Evolutionary conservation across 1,139 yeast species (phyloP), one percentile per base, ranked within the genome.

Genomic region (Yamadazyma atmosphaerica): DNA sequence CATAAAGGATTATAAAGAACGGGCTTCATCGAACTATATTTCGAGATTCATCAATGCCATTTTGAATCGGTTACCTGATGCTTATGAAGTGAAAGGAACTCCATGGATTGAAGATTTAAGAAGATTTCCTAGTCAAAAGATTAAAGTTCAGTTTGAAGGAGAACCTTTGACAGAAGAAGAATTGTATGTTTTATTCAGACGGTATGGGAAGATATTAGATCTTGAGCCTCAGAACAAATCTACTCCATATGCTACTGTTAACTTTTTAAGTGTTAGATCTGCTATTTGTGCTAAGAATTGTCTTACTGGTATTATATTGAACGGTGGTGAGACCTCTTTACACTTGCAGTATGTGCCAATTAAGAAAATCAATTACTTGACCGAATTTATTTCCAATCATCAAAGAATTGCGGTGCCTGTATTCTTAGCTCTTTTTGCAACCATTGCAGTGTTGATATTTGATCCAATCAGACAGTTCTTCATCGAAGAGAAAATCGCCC

Each of bases 61-160:
- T 1, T 47, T 54, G 39, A 48, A 51, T 24, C 43, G 42, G 3
- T 59, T 54, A 72, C 81, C 61, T 58, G 63, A 45, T 54, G 45
- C 41, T 12, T 84, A 72, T 52, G 81, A 86, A 0, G 98, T 94
- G 1, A 83, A 84, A 49, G 98, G 98, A 42, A 73, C 79, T 0
- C 98, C 98, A 0, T 92, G 98, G 97, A 86, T 92, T 46, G 98
- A 92, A 61, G 98, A 92, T 58, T 69, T 92, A 55, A 76, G 86
- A 49, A 67, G 97, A 46, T 76, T 74, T 46, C 95, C 95, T 8
- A 81, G 84, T 43, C 63, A 72, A 10, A 70, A 72, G 16, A 61
- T 92, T 25, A 74, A 77, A 40, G 81, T 90, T 3, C 72, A 74
- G 27, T 89, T 83, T 54, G 89, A 85, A 46, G 97, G 97, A 1